Evolutionary conservation across 768 basidiomycete species (phyloP).

Genomic region (Royoungia palumana): DNA sequence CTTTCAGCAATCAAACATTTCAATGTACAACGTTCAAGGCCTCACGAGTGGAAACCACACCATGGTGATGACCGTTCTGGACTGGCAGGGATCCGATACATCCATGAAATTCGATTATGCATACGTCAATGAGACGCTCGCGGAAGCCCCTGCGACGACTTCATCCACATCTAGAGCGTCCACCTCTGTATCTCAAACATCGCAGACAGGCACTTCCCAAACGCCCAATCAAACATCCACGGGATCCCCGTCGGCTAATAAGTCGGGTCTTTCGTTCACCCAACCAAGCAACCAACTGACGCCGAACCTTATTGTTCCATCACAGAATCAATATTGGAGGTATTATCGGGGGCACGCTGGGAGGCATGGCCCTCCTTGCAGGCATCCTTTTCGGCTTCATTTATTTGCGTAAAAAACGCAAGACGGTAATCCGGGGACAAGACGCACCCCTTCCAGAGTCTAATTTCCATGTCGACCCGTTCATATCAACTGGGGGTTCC

Average conservation of each 20-base stretch:
- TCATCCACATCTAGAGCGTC: constrained; percentile 1
- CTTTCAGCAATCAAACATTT: constrained; percentile 22
- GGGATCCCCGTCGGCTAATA: neutral
- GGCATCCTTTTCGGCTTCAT: constrained; percentile 1
- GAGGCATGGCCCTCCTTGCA: constrained; percentile 2
- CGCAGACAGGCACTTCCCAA: neutral
- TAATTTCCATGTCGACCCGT: constrained; percentile 1
- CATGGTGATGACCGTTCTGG: constrained; percentile 20
- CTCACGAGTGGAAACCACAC: constrained; percentile 17
- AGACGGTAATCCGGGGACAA: neutral
- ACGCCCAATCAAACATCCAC: neutral
- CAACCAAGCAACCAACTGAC: constrained; percentile 4
- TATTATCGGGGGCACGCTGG: constrained; percentile 14
- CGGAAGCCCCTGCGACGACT: constrained; percentile 4
- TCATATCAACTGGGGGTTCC: neutral
- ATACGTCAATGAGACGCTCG: constrained; percentile 20
- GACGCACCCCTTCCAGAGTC: neutral
- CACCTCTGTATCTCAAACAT: neutral
- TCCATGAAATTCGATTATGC: constrained; percentile 30
- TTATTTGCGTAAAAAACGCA: constrained; percentile 12
- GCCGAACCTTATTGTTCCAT: neutral
- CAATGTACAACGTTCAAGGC: constrained; percentile 16
- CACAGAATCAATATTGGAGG: constrained; percentile 13
- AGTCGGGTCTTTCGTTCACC: constrained; percentile 5
- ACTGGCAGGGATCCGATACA: constrained; percentile 15